Conservation (phyloP, 768 basidiomycete genomes). For the Suillus paluster region DNA sequence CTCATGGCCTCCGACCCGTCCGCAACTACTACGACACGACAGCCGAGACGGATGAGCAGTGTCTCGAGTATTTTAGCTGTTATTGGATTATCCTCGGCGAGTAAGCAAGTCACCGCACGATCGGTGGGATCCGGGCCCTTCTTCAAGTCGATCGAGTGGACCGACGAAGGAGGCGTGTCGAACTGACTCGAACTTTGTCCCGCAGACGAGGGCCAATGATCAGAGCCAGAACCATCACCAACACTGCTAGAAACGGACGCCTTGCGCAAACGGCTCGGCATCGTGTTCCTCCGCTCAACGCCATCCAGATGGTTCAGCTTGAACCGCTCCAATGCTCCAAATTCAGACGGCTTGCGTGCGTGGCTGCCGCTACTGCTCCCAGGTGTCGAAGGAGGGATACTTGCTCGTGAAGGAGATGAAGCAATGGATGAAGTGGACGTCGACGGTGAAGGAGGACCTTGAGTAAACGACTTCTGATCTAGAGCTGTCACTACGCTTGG, state of each 20-base stretch:
- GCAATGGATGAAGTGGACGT: slow-evolving; percentile 91
- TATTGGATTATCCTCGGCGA: slow-evolving; percentile 98
- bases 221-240: slow-evolving; percentile 80
- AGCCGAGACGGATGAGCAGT: slow-evolving; percentile 89
- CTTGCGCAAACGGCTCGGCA: slow-evolving; percentile 87
- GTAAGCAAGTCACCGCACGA: slow-evolving; percentile 88
- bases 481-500: slow-evolving; percentile 74
- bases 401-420: slow-evolving; percentile 84
- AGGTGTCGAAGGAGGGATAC: slow-evolving; percentile 72
- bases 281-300: slow-evolving; percentile 77
- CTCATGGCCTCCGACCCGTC: slow-evolving; percentile 98
- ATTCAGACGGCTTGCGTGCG: slow-evolving; percentile 87
- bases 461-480: slow-evolving; percentile 62
- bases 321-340: slow-evolving; percentile 86
- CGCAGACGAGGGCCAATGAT: slow-evolving; percentile 66
- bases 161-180: slow-evolving; percentile 75
- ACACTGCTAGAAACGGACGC: slow-evolving; percentile 85
- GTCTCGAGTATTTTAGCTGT: slow-evolving; percentile 98
- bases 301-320: slow-evolving; percentile 82
- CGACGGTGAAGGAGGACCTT: slow-evolving; percentile 90
- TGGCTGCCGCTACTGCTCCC: slow-evolving; percentile 61
- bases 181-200: slow-evolving; percentile 58
- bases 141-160: slow-evolving; percentile 82
- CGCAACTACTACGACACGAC: slow-evolving; percentile 92
- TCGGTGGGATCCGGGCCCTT: slow-evolving; percentile 80